Evolutionary conservation across 2,329 filamentous ascomycete genomes (phyloP), one percentile per base, ranked within the genome.

Genomic region (Neocatenulostroma microsporum): DNA sequence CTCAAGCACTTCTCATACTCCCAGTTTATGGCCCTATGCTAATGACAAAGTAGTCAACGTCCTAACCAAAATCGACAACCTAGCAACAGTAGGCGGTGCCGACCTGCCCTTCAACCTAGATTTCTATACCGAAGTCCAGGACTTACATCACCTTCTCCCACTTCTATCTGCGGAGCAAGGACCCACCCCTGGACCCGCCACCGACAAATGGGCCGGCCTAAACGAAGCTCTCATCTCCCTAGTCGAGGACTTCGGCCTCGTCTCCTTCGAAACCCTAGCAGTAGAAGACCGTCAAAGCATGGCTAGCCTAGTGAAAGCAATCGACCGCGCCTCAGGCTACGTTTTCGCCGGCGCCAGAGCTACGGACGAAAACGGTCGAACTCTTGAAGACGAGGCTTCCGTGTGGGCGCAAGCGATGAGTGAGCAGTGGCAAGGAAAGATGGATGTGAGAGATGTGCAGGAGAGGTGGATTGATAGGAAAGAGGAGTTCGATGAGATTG

Each of bases 351-450:
- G 82, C 4, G 83, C 86, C 0, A 86, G 95, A 58, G 89, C 87
- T 2, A 85, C 87, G 30, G 95, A 96, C 51, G 89, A 98, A 58
- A 21, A 36, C 8, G 55, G 55, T 1, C 39, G 51, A 11, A 58
- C 55, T 10, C 21, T 58, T 12, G 42, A 52, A 5, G 51, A 54
- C 28, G 55, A 56, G 27, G 53, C 54, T 10, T 88, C 82, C 5
- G 77, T 98, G n/a, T 98, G 91, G 91, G 85, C 93, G 55, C 80
- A 96, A 29, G 86, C 91, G 3, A 94, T 96, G 78, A 78, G 88
- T 39, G 74, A 80, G 44, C 73, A 74, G 2, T 61, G 56, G 53
- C 66, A 73, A 48, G 73, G 73, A 40, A 76, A 78, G 23, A 78
- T 94, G 71, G 87, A 93, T 52, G 78, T 87, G 8, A 71, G 81